phyloP scores from a whole-genome alignment of 805 yeast species.

The Teunomyces panamensis region DNA sequence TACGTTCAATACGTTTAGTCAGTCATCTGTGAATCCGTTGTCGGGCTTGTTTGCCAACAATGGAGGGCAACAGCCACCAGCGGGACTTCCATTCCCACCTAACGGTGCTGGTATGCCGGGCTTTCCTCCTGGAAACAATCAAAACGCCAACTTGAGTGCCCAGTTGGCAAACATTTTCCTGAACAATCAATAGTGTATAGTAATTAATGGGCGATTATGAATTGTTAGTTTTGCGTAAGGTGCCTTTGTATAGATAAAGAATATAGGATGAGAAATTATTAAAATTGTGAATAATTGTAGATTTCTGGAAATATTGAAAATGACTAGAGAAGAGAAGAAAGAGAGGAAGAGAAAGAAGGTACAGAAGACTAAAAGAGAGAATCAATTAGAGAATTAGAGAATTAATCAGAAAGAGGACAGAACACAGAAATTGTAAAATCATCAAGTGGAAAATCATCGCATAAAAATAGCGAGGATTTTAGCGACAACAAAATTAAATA shows the following conservation, averaged over 20 bases:
- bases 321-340: no score
- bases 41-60: conserved; percentile 40
- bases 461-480: background rate
- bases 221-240: no score
- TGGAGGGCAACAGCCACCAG: conserved; percentile 8
- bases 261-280: no score
- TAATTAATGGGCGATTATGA: background rate
- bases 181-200: conserved; percentile 10
- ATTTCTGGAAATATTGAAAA: background rate
- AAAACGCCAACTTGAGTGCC: conserved; percentile 33
- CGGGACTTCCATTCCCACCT: conserved; percentile 6
- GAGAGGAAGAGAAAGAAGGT: no score
- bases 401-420: background rate
- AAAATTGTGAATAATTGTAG: background rate
- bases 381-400: no score
- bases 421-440: background rate
- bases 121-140: conserved; percentile 14
- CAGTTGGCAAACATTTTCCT: conserved; percentile 39
- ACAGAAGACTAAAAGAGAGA: no score
- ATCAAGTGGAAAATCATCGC: no score
- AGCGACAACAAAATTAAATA: no score
- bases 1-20: conserved; percentile 32
- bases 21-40: conserved; percentile 43
- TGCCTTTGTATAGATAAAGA: no score
- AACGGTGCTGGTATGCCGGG: conserved; percentile 5